A percentile compares a stretch with the other conserved stretches of the same genome.
phyloP scores from a whole-genome alignment of 106 monocot genomes.

The Dendrobium catenatum region DNA sequence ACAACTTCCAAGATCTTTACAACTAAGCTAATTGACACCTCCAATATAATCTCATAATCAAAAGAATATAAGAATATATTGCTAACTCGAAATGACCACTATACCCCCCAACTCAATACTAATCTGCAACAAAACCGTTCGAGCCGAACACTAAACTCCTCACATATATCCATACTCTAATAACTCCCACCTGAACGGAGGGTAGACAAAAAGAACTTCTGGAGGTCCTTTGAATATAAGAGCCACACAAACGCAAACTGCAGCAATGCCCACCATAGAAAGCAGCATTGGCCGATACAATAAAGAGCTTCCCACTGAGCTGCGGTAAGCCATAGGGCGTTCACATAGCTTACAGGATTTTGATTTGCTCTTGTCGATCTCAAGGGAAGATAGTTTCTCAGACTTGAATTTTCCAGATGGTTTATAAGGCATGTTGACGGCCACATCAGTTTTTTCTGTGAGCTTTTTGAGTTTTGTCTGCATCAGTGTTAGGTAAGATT shows the following conservation, averaged over 20 bases:
- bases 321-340: slow-evolving; percentile 17
- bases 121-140: neutral
- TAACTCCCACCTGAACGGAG: slow-evolving; percentile 71
- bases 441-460: slow-evolving; percentile 14
- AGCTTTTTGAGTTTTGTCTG: slow-evolving; percentile 38
- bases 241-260: slow-evolving; percentile 81
- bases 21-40: too few relatives aligned
- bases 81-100: neutral
- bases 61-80: too few relatives aligned
- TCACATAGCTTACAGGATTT: slow-evolving; percentile 34
- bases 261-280: slow-evolving; percentile 63
- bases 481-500: slow-evolving; percentile 49
- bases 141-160: neutral
- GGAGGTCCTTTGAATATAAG: slow-evolving; percentile 58
- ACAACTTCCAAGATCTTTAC: too few relatives aligned
- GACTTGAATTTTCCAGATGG: neutral
- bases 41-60: too few relatives aligned
- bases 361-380: slow-evolving; percentile 17
- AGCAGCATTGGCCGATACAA: slow-evolving; percentile 48
- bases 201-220: slow-evolving; percentile 23
- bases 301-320: slow-evolving; percentile 14
- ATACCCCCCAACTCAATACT: neutral
- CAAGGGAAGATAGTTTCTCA: neutral
- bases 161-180: slow-evolving; percentile 38
- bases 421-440: slow-evolving; percentile 24